A percentile compares a stretch with the other conserved stretches of the same genome.
Conservation (phyloP, 1,284 basidiomycete species). For the Athelia sp. region DNA sequence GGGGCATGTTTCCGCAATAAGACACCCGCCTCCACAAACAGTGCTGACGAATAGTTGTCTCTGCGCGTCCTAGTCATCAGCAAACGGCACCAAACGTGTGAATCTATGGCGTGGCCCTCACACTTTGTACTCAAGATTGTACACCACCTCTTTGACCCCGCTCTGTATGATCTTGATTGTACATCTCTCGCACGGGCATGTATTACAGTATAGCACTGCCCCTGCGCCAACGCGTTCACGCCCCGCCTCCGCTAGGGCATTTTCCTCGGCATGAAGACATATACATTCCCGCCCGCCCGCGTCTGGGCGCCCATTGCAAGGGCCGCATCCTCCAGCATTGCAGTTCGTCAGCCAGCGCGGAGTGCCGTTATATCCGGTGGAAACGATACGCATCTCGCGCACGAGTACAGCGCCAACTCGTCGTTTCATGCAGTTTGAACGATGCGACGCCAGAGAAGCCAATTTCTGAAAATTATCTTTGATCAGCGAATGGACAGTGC, state of each 20-base stretch:
- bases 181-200: slow-evolving; percentile 94
- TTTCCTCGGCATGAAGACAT: slow-evolving; percentile 98
- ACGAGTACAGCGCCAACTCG: slow-evolving; percentile 93
- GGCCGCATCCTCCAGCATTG: slow-evolving; percentile 81
- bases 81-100: slow-evolving; percentile 2
- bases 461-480: slow-evolving; percentile 54
- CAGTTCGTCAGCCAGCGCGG: slow-evolving; percentile 87
- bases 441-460: slow-evolving; percentile 80
- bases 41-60: slow-evolving; percentile 74
- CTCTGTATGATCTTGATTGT: slow-evolving; percentile 97
- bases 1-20: slow-evolving; percentile 62
- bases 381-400: slow-evolving; percentile 80
- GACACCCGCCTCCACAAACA: slow-evolving; percentile 79
- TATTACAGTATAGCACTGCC: slow-evolving; percentile 89
- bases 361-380: slow-evolving; percentile 99
- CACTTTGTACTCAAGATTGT: slow-evolving; percentile 96
- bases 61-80: slow-evolving; percentile 27
- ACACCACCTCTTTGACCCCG: slow-evolving; percentile 91
- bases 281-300: slow-evolving; percentile 79
- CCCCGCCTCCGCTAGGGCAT: slow-evolving; percentile 92
- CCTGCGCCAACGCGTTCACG: slow-evolving; percentile 79
- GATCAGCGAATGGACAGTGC: neutral
- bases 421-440: slow-evolving; percentile 98
- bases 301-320: slow-evolving; percentile 68
- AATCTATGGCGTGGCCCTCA: slow-evolving; percentile 32